Evolutionary conservation across 2,329 filamentous ascomycete genomes (phyloP).

Genomic region (Podosphaera aphanis): DNA sequence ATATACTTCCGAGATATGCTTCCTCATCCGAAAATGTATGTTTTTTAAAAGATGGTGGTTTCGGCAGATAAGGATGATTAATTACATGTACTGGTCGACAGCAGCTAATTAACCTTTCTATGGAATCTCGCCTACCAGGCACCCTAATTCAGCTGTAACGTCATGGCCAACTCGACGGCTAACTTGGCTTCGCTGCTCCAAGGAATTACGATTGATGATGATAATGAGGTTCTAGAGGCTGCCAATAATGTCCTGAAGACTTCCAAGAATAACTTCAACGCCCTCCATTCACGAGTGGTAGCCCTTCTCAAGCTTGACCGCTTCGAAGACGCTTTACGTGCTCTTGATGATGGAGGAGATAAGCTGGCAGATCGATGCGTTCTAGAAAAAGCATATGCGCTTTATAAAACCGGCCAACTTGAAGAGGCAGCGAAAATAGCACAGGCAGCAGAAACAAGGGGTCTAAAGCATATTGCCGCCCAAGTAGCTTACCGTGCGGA

Average conservation of each 20-base stretch:
- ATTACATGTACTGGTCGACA: no score
- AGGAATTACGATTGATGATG: slow-evolving; percentile 37
- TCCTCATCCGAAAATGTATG: no score
- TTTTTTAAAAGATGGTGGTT: no score
- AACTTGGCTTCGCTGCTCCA: slow-evolving; percentile 21
- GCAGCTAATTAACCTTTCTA: no score
- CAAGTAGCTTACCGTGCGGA: slow-evolving; percentile 53
- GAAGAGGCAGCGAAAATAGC: slow-evolving; percentile 30
- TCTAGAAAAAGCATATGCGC: slow-evolving; percentile 57
- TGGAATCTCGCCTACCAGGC: no score
- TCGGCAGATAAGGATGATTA: no score
- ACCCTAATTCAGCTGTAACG: no score
- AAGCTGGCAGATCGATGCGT: slow-evolving; percentile 34
- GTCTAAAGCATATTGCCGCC: slow-evolving; percentile 29
- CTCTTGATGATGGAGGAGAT: slow-evolving; percentile 38
- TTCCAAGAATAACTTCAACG: slow-evolving; percentile 30
- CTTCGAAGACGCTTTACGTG: slow-evolving; percentile 51
- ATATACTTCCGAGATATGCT: no score
- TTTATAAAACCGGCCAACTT: slow-evolving; percentile 56
- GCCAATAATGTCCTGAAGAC: slow-evolving; percentile 37
- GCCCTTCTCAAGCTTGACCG: slow-evolving; percentile 64
- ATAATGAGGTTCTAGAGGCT: slow-evolving; percentile 46
- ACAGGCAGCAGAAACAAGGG: slow-evolving; percentile 8
- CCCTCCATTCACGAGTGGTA: slow-evolving; percentile 46
- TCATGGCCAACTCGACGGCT: slow-evolving; percentile 13